Conservation (phyloP, 1,139 yeast genomes). For the Zygotorulaspora mrakii region DNA sequence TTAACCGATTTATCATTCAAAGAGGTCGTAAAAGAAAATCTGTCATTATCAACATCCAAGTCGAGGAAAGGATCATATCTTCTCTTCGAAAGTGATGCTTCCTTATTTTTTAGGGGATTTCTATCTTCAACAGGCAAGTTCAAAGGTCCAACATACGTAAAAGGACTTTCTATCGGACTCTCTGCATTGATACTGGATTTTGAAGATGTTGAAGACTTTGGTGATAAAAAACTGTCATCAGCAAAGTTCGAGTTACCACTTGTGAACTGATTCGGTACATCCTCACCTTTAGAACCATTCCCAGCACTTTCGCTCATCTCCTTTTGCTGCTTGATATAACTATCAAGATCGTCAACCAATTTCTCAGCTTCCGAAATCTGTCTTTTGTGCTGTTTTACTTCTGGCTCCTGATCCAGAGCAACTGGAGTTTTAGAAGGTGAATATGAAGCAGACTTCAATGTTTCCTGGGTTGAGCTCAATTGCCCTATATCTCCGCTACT, state of each 20-base stretch:
- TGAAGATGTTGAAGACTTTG: neutral
- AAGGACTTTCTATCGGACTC: conserved; percentile 14
- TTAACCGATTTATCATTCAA: conserved; percentile 20
- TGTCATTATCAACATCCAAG: conserved; percentile 15
- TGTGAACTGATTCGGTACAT: neutral
- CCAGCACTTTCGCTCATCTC: conserved; percentile 6
- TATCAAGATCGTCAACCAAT: conserved; percentile 35
- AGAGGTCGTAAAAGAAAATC: conserved; percentile 27
- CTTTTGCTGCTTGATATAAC: conserved; percentile 22
- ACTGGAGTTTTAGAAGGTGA: conserved; percentile 10
- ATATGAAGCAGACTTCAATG: conserved; percentile 5
- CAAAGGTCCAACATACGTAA: conserved; percentile 19
- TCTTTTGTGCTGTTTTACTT: conserved; percentile 24
- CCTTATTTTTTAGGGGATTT: neutral
- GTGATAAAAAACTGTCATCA: neutral
- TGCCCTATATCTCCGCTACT: neutral
- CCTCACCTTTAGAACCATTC: neutral
- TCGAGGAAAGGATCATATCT: conserved; percentile 10
- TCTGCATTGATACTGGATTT: conserved; percentile 4
- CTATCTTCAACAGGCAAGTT: conserved; percentile 4
- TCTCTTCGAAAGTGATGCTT: neutral
- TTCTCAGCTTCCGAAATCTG: conserved; percentile 36
- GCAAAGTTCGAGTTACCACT: neutral
- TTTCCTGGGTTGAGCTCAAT: conserved; percentile 9
- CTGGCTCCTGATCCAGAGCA: neutral